Base-by-base conservation (phyloP, 192 early-diverging fungal genomes). In the Backusella australiensis region DNA sequence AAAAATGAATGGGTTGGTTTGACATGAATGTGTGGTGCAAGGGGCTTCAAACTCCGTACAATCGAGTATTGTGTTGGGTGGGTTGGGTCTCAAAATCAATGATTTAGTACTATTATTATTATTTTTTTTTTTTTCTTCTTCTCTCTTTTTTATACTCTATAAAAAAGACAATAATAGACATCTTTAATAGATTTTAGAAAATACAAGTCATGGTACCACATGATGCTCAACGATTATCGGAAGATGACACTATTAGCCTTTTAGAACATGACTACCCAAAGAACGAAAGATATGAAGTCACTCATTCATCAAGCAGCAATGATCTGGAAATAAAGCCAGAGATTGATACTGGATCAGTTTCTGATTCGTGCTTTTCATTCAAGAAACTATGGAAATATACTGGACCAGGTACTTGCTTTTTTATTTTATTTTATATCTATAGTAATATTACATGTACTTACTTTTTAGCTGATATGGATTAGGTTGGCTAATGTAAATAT, bases 331-430 rank as follows among this genome's bases (percentile, higher is more conserved):
- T 75, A 29, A 75, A 75, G 19, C 74, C 74, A 34, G 74, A 75
- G 26, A 39, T 75, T 15, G 65, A 67, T 12, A 75, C 74, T 4
- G 74, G 74, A 15, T 41, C 65, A 6, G 74, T 75, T 0, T 66
- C 74, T 44, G 74, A 75, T 26, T 36, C 34, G 8, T 75, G 74
- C 14, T 92, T 91, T 76, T 91, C 89, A 2, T 91, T 88, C 76
- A 73, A 71, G 41, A 92, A 92, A 75, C 83, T 92, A 19, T 84
- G 88, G 82, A 85, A 86, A 34, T 92, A 91, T 79, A 87, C 87
- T 2, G 91, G 91, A 1, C 91, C 91, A 49, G 91, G 91, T 86
- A 82, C 21, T 32, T 32, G 29, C 6, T 49, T 29, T 29, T 29
- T n/a, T n/a, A n/a, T n/a, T 29, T 29, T 29, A 1, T 49, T 0